A percentile compares a stretch with the other conserved stretches of the same genome.
phyloP scores from a whole-genome alignment of 768 basidiomycete genomes.

The Phylloporus rhodoxanthus region DNA sequence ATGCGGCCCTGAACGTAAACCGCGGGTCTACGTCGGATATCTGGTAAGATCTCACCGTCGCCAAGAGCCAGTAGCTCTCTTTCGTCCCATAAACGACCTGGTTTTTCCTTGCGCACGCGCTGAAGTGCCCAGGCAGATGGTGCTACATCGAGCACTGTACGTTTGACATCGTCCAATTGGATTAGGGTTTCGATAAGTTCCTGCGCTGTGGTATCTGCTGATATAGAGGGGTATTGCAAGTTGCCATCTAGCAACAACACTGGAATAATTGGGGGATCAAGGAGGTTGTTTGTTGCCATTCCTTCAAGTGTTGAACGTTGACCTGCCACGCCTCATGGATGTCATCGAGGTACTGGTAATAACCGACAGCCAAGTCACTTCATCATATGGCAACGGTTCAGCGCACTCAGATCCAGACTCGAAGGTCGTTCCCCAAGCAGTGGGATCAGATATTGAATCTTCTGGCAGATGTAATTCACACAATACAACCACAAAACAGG shows the following conservation, averaged over 20 bases:
- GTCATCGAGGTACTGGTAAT: not conserved
- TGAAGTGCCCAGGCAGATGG: constrained; percentile 68
- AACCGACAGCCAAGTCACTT: not conserved
- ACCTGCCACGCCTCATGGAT: constrained; percentile 1
- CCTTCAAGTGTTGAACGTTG: not conserved
- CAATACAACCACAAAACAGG: constrained; percentile 5
- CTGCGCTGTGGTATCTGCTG: constrained; percentile 46
- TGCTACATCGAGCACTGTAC: constrained; percentile 51
- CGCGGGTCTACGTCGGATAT: not conserved
- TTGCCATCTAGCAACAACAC: constrained; percentile 52
- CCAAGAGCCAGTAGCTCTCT: constrained; percentile 59
- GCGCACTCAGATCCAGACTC: too few relatives aligned
- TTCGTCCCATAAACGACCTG: constrained; percentile 66
- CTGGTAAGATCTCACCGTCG: constrained; percentile 43
- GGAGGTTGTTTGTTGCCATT: constrained; percentile 27
- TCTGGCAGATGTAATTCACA: constrained; percentile 1
- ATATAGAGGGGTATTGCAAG: constrained; percentile 58
- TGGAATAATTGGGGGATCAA: constrained; percentile 47
- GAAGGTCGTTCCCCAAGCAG: too few relatives aligned
- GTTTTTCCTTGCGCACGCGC: constrained; percentile 49
- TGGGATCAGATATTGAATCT: not conserved
- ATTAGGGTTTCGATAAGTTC: constrained; percentile 55
- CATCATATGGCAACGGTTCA: too few relatives aligned
- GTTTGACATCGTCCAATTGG: constrained; percentile 42
- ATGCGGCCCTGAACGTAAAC: constrained; percentile 9